Evolutionary conservation across 2,329 filamentous ascomycete genomes (phyloP).

Genomic region (Diaporthe capsici): DNA sequence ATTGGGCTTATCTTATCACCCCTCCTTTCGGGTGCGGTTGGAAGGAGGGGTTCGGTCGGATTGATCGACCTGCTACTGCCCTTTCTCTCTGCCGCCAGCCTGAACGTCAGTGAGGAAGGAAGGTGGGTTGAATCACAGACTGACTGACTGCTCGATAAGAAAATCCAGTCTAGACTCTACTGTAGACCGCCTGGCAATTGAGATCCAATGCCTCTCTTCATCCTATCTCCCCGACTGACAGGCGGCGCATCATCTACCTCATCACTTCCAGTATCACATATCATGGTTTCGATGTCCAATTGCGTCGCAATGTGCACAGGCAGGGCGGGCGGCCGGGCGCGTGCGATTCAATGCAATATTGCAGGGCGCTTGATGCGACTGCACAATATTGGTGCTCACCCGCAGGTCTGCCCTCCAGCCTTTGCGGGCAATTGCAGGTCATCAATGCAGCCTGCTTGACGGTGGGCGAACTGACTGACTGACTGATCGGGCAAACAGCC

Average conservation of each 20-base stretch:
- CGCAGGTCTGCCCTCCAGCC: not conserved
- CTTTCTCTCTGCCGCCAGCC: not conserved
- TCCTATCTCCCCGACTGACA: not conserved
- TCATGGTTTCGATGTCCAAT: conserved; percentile 5
- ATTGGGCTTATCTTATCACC: conserved; percentile 42
- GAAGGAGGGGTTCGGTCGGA: conserved; percentile 35
- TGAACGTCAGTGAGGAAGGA: not conserved
- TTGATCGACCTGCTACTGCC: not conserved
- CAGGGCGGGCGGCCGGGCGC: conserved; percentile 13
- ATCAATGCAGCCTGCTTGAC: not conserved
- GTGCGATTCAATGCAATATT: conserved; percentile 7
- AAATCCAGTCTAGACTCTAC: not conserved
- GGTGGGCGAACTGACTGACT: not conserved
- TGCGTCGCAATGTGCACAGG: not conserved
- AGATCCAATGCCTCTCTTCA: conserved; percentile 7
- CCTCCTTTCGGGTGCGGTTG: conserved; percentile 40
- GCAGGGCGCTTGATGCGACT: conserved; percentile 28
- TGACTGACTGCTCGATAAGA: not conserved
- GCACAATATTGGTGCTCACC: not conserved
- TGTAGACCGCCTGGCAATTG: not conserved
- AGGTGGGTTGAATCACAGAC: not conserved
- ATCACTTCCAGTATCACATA: conserved; percentile 1
- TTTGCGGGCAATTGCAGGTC: not conserved
- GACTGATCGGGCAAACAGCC: not conserved
- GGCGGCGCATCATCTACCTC: not conserved